Evolutionary conservation across 2,329 filamentous ascomycete genomes (phyloP).

Genomic region (Penicillium sp.): DNA sequence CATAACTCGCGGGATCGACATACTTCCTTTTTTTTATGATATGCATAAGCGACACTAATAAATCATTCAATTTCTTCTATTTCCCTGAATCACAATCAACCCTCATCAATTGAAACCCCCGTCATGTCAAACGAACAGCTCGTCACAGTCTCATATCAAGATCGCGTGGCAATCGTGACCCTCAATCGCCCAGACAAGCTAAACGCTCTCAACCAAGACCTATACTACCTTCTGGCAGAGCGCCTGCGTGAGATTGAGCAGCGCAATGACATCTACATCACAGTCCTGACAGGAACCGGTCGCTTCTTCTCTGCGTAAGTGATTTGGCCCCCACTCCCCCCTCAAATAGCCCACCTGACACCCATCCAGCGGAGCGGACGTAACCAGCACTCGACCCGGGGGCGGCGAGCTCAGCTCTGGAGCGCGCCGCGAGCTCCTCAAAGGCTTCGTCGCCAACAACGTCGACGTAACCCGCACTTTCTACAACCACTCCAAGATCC

Average conservation of each 20-base stretch:
- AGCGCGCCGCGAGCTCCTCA: conserved; percentile 62
- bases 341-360: conserved; percentile 1
- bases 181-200: conserved; percentile 85
- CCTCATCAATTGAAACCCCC: neutral
- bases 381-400: conserved; percentile 55
- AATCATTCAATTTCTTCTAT: neutral
- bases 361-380: conserved; percentile 71
- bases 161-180: conserved; percentile 78
- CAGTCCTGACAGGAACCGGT: conserved; percentile 79
- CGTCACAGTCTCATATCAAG: conserved; percentile 64
- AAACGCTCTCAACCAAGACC: conserved; percentile 71
- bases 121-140: conserved; percentile 43
- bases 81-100: neutral
- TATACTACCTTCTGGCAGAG: conserved; percentile 76
- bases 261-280: conserved; percentile 79
- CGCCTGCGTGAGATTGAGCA: conserved; percentile 75
- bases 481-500: conserved; percentile 90
- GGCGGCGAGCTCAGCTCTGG: conserved; percentile 44
- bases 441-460: conserved; percentile 78
- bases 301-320: conserved; percentile 80
- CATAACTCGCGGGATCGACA: conserved; percentile 6
- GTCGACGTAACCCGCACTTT: conserved; percentile 87
- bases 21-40: neutral
- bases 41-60: neutral
- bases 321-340: neutral